Percentiles rank a stretch among this genome's conserved stretches.
These are phyloP conservation scores for Mycena sanguinolenta DNA, from an alignment of 768 basidiomycete species.

Conservation along the genomic window DNA sequence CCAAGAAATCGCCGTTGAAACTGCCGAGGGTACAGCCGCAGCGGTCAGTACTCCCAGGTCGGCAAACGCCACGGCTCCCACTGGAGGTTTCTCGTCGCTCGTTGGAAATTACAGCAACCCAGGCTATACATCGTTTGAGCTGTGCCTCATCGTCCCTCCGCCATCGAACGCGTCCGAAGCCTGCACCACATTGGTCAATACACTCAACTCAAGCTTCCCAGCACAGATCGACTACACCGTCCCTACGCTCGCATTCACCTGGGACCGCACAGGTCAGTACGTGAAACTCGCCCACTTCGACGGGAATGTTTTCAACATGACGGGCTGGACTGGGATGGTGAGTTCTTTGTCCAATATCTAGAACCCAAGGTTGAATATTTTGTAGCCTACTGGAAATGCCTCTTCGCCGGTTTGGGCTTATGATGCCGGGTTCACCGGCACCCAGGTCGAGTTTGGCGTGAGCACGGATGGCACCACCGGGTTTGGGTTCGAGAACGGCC, in stretches of 20 bases:
- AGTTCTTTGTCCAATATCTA: not conserved
- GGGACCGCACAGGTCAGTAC: slow-evolving; percentile 25
- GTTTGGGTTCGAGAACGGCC: slow-evolving; percentile 25
- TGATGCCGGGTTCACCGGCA: slow-evolving; percentile 20
- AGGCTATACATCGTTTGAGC: slow-evolving; percentile 26
- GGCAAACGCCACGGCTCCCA: slow-evolving; percentile 25
- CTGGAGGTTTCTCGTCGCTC: slow-evolving; percentile 19
- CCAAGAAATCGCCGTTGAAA: slow-evolving; percentile 22
- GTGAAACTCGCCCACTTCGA: slow-evolving; percentile 31
- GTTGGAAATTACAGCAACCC: slow-evolving; percentile 34
- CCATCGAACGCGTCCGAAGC: slow-evolving; percentile 14
- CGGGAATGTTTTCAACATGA: slow-evolving; percentile 31
- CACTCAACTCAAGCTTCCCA: slow-evolving; percentile 24
- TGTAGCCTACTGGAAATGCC: slow-evolving; percentile 29
- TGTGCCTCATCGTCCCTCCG: slow-evolving; percentile 27
- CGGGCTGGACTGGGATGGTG: slow-evolving; percentile 29
- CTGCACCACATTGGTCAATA: slow-evolving; percentile 13
- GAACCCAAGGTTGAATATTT: not conserved
- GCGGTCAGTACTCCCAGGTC: slow-evolving; percentile 24
- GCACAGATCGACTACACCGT: slow-evolving; percentile 14
- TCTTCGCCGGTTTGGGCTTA: slow-evolving; percentile 32
- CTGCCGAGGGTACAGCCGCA: slow-evolving; percentile 11
- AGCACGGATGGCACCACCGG: slow-evolving; percentile 21
- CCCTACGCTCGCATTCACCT: slow-evolving; percentile 32
- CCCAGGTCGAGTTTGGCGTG: slow-evolving; percentile 20